Conservation (phyloP, 768 basidiomycete species). For the Coprinellus micaceus region DNA sequence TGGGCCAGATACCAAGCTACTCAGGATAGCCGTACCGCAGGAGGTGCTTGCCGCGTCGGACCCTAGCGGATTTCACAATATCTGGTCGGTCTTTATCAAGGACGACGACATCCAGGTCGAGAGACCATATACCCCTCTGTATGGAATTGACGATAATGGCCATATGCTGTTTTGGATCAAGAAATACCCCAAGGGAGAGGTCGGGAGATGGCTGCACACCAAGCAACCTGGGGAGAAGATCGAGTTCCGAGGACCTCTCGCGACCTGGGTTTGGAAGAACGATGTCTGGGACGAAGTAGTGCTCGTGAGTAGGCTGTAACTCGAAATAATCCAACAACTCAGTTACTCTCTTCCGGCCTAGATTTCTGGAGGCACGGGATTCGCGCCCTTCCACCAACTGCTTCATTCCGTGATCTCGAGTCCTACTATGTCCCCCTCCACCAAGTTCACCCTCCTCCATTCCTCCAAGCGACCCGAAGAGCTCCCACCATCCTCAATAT, state of each 20-base stretch:
- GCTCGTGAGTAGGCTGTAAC: constrained; percentile 47
- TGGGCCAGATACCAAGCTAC: constrained; percentile 58
- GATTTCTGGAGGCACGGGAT: constrained; percentile 87
- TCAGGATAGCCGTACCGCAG: constrained; percentile 57
- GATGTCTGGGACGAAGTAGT: constrained; percentile 72
- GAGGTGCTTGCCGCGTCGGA: constrained; percentile 30
- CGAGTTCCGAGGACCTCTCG: constrained; percentile 73
- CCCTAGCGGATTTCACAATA: constrained; percentile 32
- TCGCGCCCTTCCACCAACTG: constrained; percentile 82
- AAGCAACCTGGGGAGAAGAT: constrained; percentile 62
- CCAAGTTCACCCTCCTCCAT: constrained; percentile 72
- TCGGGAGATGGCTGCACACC: constrained; percentile 78
- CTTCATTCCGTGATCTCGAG: constrained; percentile 51
- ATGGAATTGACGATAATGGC: constrained; percentile 64
- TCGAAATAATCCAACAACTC: not conserved
- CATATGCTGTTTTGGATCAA: constrained; percentile 79
- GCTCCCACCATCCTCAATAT: constrained; percentile 63
- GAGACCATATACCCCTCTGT: constrained; percentile 77
- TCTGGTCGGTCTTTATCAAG: constrained; percentile 80
- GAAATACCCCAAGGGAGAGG: constrained; percentile 73
- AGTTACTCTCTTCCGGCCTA: constrained; percentile 23
- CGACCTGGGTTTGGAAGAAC: constrained; percentile 59
- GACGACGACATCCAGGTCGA: constrained; percentile 89
- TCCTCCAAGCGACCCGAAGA: constrained; percentile 58
- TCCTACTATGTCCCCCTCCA: constrained; percentile 27